Evolutionary conservation across 2,329 filamentous ascomycete genomes (phyloP).

Genomic region (Penicillium hesseltinei): DNA sequence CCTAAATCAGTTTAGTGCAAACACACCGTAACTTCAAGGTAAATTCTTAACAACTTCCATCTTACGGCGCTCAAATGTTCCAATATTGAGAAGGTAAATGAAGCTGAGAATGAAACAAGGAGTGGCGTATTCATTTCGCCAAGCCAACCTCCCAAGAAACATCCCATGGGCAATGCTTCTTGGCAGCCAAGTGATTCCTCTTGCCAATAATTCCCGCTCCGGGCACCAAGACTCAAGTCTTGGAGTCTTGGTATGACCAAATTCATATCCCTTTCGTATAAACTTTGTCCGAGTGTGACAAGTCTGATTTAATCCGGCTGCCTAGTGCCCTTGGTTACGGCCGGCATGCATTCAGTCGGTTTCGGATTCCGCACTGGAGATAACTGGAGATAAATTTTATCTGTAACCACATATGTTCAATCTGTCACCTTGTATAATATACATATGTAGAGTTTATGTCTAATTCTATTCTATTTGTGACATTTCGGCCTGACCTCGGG

Average conservation of each 20-base stretch:
- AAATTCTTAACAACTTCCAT: background rate
- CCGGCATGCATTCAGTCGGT: conserved; percentile 1
- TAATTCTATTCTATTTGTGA: background rate
- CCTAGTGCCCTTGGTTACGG: conserved; percentile 3
- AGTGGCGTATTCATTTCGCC: conserved; percentile 10
- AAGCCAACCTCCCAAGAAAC: conserved; percentile 15
- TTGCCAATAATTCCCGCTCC: conserved; percentile 28
- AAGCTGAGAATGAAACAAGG: background rate
- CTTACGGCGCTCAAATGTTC: background rate
- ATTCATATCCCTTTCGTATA: background rate
- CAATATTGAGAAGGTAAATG: background rate
- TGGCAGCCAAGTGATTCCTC: conserved; percentile 30
- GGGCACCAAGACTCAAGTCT: conserved; percentile 14
- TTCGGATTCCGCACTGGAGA: background rate
- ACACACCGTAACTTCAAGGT: background rate
- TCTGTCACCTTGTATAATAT: background rate
- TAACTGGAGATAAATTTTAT: background rate
- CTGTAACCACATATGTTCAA: background rate
- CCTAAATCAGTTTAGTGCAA: conserved; percentile 1
- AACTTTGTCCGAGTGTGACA: background rate
- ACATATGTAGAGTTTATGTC: background rate
- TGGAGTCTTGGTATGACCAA: conserved; percentile 19
- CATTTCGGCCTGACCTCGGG: background rate
- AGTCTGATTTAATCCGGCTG: conserved; percentile 8
- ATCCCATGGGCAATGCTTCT: conserved; percentile 19